phyloP scores from a whole-genome alignment of 2,329 filamentous ascomycete genomes.

The Microcera coccophila region DNA sequence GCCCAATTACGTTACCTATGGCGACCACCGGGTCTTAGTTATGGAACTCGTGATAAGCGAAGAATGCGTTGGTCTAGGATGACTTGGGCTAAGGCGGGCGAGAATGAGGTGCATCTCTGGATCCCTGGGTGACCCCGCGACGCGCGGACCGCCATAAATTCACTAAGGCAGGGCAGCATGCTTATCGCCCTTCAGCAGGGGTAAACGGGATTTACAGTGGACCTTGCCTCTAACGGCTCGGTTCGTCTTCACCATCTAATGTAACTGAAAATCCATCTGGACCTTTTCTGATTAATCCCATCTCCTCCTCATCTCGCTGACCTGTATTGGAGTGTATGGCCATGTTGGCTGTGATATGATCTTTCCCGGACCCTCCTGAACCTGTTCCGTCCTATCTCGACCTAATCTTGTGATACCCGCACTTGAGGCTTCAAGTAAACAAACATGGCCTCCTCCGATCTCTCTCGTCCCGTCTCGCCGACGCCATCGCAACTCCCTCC shows the following conservation, averaged over 20 bases:
- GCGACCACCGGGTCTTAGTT: not conserved
- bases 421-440: constrained; percentile 7
- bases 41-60: not conserved
- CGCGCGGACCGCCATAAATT: not conserved
- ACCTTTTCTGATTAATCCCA: not conserved
- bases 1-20: not conserved
- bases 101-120: not conserved
- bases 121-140: not conserved
- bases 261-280: constrained; percentile 1
- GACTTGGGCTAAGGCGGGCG: too few relatives aligned
- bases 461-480: constrained; percentile 43
- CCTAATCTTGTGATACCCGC: constrained; percentile 13
- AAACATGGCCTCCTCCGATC: constrained; percentile 32
- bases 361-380: not conserved
- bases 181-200: constrained; percentile 11
- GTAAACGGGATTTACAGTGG: constrained; percentile 17
- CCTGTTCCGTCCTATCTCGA: constrained; percentile 1
- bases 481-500: constrained; percentile 55
- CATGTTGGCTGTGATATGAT: constrained; percentile 10
- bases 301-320: not conserved
- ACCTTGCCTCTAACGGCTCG: constrained; percentile 22
- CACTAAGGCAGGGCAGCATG: not conserved
- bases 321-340: not conserved
- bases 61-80: too few relatives aligned
- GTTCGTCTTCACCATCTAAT: not conserved